Base-by-base conservation (phyloP, 306 rosid species). In the Citrullus colocynthis region DNA sequence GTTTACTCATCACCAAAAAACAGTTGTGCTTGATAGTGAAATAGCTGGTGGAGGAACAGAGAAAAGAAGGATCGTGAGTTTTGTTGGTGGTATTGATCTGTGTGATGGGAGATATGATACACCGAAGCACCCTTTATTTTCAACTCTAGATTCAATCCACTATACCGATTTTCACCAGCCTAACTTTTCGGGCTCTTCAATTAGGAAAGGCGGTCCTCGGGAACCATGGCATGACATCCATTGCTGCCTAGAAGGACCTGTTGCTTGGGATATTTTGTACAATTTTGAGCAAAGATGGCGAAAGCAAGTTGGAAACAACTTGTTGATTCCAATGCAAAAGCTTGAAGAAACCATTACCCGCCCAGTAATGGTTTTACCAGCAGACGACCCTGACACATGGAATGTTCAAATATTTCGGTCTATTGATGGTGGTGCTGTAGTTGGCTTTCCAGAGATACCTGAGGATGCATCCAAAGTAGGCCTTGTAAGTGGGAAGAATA, bases 191-290 rank as follows among this genome's bases (percentile, higher is more conserved):
- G 89, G 88, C 2, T 85, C 96, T 83, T 92, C 96, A 0, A 87
- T 90, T 13, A 77, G 84, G 14, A 92, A 92, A 84, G 93, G 98
- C 8, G 97, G 97, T 81, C 98, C 98, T 18, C 86, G 93, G 83
- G 97, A 92, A 85, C 98, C 97, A 7, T 92, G 98, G 97, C 97
- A 95, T 86, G 98, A 95, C 64, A 88, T 92, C 78, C 97, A 95
- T 56, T 88, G 97, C 85, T 82, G 80, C 59, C 82, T 94, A 30
- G 96, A 92, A 86, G 98, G 97, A 4, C 83, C 86, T 2, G 77
- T 86, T 80, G 97, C 98, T 65, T 88, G 95, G 95, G 97, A 94
- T 84, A 95, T 94, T 34, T 49, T 92, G 62, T 32, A 62, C 85
- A 95, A 95, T 79, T 95, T 95, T 76, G 85, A 90, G 80, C 96